These are phyloP conservation scores for Pyrenophora graminea DNA, from an alignment of 2,329 filamentous ascomycete species.

Conservation along the genomic window DNA sequence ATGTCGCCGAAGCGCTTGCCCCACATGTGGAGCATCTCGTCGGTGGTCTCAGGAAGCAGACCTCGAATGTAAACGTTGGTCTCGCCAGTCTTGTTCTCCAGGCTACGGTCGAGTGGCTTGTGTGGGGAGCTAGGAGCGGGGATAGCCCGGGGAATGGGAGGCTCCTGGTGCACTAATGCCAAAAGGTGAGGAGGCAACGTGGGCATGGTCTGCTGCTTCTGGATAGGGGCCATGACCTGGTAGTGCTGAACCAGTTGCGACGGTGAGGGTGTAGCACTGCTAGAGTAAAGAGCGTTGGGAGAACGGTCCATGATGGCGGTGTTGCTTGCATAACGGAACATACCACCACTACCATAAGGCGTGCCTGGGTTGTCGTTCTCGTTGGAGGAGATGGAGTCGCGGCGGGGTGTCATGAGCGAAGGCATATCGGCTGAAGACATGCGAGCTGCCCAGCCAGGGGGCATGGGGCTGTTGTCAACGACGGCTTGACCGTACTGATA, in stretches of 20 bases:
- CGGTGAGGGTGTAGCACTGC: slow-evolving; percentile 56
- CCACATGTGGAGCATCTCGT: slow-evolving; percentile 82
- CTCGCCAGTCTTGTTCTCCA: slow-evolving; percentile 93
- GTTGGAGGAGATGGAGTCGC: slow-evolving; percentile 57
- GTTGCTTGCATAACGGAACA: slow-evolving; percentile 51
- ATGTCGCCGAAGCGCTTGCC: slow-evolving; percentile 88
- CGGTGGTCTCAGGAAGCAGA: slow-evolving; percentile 91
- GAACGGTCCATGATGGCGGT: slow-evolving; percentile 56
- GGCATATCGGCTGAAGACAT: slow-evolving; percentile 55
- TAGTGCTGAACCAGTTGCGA: slow-evolving; percentile 53
- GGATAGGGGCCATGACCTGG: slow-evolving; percentile 47
- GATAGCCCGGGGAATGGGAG: slow-evolving; percentile 82
- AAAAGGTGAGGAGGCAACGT: slow-evolving; percentile 53
- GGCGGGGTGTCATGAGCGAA: slow-evolving; percentile 56
- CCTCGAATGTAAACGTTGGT: slow-evolving; percentile 98
- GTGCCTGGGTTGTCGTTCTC: slow-evolving; percentile 58
- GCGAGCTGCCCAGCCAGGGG: slow-evolving; percentile 51
- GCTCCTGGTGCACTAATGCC: slow-evolving; percentile 66
- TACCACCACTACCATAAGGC: slow-evolving; percentile 50
- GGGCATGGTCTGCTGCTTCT: slow-evolving; percentile 44
- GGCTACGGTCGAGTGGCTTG: slow-evolving; percentile 89
- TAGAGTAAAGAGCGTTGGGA: slow-evolving; percentile 53
- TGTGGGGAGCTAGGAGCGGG: slow-evolving; percentile 84
- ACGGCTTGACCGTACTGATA: slow-evolving; percentile 52
- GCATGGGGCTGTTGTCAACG: slow-evolving; percentile 53